These are phyloP conservation scores for Nemania sp. DNA, from an alignment of 2,329 filamentous ascomycete species.

Conservation along the genomic window DNA sequence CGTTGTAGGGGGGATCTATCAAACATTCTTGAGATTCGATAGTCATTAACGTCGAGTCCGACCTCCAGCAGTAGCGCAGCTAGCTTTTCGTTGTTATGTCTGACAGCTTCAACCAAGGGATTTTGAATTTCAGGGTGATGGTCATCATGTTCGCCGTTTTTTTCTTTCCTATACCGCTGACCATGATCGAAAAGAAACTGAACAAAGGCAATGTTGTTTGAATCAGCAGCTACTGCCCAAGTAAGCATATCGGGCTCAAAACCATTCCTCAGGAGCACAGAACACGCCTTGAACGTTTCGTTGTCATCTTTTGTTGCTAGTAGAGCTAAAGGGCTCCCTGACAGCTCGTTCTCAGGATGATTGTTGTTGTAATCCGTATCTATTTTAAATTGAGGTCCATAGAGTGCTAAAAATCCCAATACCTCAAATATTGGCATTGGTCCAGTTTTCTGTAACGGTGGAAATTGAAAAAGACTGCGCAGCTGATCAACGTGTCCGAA, in stretches of 20 bases:
- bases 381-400: too few relatives aligned
- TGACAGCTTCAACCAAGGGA: neutral
- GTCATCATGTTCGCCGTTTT: neutral
- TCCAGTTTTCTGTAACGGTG: neutral
- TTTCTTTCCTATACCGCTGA: neutral
- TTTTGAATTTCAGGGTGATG: neutral
- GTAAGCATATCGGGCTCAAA: slow-evolving; percentile 1
- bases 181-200: neutral
- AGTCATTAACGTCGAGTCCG: neutral
- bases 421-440: neutral
- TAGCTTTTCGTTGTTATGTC: neutral
- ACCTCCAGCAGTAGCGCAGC: neutral
- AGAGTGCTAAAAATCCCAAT: too few relatives aligned
- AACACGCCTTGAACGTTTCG: neutral
- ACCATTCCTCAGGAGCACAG: neutral
- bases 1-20: neutral
- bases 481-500: neutral
- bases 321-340: neutral
- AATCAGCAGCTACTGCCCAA: neutral
- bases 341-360: too few relatives aligned
- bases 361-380: too few relatives aligned
- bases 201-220: neutral
- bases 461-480: neutral
- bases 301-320: neutral
- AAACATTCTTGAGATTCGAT: neutral